Base-by-base conservation (phyloP, 2,329 filamentous ascomycete species). In the Pseudogymnoascus sp. region DNA sequence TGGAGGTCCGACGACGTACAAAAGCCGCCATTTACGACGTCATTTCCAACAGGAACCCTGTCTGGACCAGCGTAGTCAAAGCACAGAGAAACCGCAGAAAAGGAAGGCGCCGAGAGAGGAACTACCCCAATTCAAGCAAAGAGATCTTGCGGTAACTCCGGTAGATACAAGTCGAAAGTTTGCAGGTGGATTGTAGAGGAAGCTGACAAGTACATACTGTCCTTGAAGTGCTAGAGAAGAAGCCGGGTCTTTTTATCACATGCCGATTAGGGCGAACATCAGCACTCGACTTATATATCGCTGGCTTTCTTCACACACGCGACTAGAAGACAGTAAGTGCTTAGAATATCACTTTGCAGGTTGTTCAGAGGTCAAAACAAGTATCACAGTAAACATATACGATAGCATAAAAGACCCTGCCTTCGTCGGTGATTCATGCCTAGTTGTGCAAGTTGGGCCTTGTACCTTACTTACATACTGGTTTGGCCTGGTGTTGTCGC, bases 21-120 rank as follows among this genome's bases (percentile, higher is more conserved):
- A 74, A 71, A 61, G 72, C 72, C 66, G 72, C 71, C 72, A 74
- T 74, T 66, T 70, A 71, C 65, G 68, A 70, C 71, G 71, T 72
- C 71, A 72, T 72, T 69, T 65, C 68, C 67, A 11, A 31, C 50
- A 14, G 50, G 50, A 56, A 56, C 50, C 50, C 50, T 56, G 50
- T 35, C 50, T 56, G 50, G 50, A 33, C 50, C 50, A 56, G 50
- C 28, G 50, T 14, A 33, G 50, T 56, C 28, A 33, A 56, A 14
- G 50, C 4, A 35, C n/a, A 56, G 16, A 56, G 50, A 56, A 22
- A 8, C 28, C 50, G 28, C 28, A 56, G 28, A 56, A 22, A 56
- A 19, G 28, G 50, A 56, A 56, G 50, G 50, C 50, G 28, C 50
- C 2, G n/a, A 22, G n/a, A 10, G 50, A 56, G 50, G 28, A 56